phyloP scores from a whole-genome alignment of 345 rosid genomes.

The Linum trigynum region DNA sequence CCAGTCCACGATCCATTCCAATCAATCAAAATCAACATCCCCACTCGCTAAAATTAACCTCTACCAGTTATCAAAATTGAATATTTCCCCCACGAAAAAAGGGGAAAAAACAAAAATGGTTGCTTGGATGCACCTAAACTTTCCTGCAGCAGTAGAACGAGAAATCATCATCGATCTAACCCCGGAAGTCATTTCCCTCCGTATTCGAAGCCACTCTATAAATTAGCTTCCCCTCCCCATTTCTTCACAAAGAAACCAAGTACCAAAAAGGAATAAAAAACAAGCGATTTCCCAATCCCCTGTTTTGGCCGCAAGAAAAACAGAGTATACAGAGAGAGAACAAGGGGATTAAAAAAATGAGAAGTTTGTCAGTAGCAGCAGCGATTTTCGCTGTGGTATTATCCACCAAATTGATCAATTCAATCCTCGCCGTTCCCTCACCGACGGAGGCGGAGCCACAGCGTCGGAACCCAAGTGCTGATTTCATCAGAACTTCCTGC shows the following conservation, averaged over 20 bases:
- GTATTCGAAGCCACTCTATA: slow-evolving; percentile 1
- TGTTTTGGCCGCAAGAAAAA: background rate
- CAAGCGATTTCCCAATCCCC: background rate
- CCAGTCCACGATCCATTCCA: no score
- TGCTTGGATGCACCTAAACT: no score
- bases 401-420: slow-evolving; percentile 3
- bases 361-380: background rate
- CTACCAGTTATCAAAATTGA: no score
- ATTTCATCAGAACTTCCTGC: slow-evolving; percentile 29
- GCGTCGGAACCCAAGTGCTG: background rate
- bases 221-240: background rate
- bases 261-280: background rate
- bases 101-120: no score
- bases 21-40: no score
- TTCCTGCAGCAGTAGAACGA: no score
- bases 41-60: no score
- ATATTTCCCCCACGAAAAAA: no score
- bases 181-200: no score
- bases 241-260: background rate
- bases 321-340: background rate
- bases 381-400: background rate
- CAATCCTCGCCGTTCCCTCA: slow-evolving; percentile 3
- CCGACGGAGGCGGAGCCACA: background rate
- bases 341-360: background rate
- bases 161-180: no score